Conservation (phyloP, 306 rosid genomes). For the Senna siamea region DNA sequence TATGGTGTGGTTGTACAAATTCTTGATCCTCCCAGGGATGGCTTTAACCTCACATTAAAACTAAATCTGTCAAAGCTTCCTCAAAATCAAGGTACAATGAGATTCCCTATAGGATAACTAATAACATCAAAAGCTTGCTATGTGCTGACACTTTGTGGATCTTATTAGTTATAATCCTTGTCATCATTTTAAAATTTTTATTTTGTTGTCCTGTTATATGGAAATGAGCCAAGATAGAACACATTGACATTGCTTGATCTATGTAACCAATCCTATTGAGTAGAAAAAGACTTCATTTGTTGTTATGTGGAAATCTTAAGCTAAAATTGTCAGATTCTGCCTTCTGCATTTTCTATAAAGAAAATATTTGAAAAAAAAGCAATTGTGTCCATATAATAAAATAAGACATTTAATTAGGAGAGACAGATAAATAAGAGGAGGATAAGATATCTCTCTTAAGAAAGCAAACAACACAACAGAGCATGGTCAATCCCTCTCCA, state of each 20-base stretch:
- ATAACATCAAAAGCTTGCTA: slow-evolving; percentile 50
- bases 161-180: slow-evolving; percentile 5
- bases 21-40: slow-evolving; percentile 98
- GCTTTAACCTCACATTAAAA: slow-evolving; percentile 91
- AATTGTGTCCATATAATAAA: no score
- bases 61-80: slow-evolving; percentile 83
- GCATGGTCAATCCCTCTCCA: not conserved
- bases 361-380: no score
- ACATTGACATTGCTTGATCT: no score
- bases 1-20: slow-evolving; percentile 78
- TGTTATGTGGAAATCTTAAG: slow-evolving; percentile 22
- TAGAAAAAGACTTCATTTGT: no score
- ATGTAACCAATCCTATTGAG: no score
- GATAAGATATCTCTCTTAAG: not conserved
- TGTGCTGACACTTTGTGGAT: slow-evolving; percentile 37
- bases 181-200: not conserved
- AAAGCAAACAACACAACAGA: not conserved
- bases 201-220: slow-evolving; percentile 5
- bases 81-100: slow-evolving; percentile 75
- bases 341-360: not conserved
- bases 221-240: not conserved
- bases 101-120: slow-evolving; percentile 48
- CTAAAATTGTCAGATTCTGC: slow-evolving; percentile 8
- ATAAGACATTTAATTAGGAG: not conserved
- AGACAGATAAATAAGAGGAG: not conserved